Evolutionary conservation across 495 filamentous ascomycete genomes (phyloP), one percentile per base, ranked within the genome.

Genomic region (Hamigera avellanea): DNA sequence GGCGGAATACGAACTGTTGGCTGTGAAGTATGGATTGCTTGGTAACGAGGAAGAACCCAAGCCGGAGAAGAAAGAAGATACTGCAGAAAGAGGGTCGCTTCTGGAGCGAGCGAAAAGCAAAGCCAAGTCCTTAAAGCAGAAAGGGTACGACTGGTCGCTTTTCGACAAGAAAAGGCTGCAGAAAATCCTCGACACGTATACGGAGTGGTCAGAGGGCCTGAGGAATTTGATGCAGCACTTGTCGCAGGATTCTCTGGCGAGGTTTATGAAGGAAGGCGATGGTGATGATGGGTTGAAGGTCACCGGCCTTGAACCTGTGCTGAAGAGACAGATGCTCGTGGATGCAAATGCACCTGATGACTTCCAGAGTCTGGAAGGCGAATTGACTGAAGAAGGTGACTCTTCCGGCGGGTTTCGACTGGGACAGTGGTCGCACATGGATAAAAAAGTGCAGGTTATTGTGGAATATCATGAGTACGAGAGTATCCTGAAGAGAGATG

Each of bases 151-250:
- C 38, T 50, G 48, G 48, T 46, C 48, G 10, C 41, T 50, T 10
- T 50, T 50, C 27, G 48, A 50, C 35, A 50, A 50, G 37, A 47
- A 50, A 35, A 47, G 40, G 35, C 26, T 50, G 21, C 15, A 43
- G 14, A 35, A 28, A 4, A 41, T 44, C 3, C 29, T 50, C 14
- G 48, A 46, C 6, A 17, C 37, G 8, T 50, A 50, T 21, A 50
- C 40, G 17, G 32, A 35, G 28, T 47, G 44, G 48, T 43, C 48
- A 1, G 36, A 35, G 6, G 31, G 33, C 17, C 30, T 50, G 26
- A 40, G 44, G 3, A 40, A 49, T 26, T 8, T 46, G 8, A 49
- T 49, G 46, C 42, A 40, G 39, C 46, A 49, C 33, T 28, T 49
- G 35, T 49, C 46, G 0, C 46, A 49, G 19, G 46, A 45, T 6